Evolutionary conservation across 163 green algal species (phyloP), one percentile per base, ranked within the genome.

Genomic region (Chloromonas sp.): DNA sequence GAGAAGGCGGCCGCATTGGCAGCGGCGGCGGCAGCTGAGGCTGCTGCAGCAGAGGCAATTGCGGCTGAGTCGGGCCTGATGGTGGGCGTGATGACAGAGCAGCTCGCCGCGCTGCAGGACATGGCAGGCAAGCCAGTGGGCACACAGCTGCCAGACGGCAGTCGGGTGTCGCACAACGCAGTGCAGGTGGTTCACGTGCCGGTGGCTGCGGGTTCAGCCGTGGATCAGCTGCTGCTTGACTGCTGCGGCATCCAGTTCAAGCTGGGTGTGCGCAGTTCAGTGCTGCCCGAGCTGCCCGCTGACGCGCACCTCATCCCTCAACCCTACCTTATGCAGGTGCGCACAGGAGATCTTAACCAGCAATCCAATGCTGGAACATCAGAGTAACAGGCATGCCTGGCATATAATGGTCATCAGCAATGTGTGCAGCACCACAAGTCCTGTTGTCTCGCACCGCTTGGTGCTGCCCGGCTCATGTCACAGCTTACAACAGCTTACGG

Each of bases 271-370:
- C 84, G 92, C 11, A 80, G 61, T 14, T 87, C 84, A 1, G 11
- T 84, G 3, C 76, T 94, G 85, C 92, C 92, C 8, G 14, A 2
- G 14, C 86, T 89, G 1, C 71, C 83, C 2, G 71, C 77, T 59
- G 92, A 95, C 85, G 79, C 71, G 14, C 66, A 87, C 62, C 87
- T 92, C n/a, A 83, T 95, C 71, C 91, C 92, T 58, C 84, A 89
- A 66, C 85, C 87, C 0, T 95, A 93, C 84, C 76, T 84, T 61
- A 90, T 90, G 87, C 85, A 90, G 82, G 71, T 84, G 60, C 36
- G 36, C 36, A 36, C 36, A 36, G 36, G 36, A 36, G 36, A 36
- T 36, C 36, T 36, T 36, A 36, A 36, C 36, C 36, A 36, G 36
- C 36, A 36, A 36, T 36, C 36, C 36, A 36, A 36, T 36, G 36